phyloP scores from a whole-genome alignment of 768 basidiomycete species.

The Nevesoporus exiguus region DNA sequence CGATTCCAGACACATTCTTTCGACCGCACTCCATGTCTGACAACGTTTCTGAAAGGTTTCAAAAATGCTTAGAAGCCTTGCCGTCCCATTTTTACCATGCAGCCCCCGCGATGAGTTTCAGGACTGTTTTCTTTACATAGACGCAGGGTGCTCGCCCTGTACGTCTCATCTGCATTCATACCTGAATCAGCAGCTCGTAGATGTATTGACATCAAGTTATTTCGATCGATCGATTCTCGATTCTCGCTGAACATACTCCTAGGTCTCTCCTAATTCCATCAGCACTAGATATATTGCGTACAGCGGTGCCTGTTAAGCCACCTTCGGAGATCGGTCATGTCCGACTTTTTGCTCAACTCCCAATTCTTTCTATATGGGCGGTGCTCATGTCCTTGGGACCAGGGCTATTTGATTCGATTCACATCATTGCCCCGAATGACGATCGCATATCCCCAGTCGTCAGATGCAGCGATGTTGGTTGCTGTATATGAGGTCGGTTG shows the following conservation, averaged over 20 bases:
- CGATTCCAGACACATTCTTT: constrained; percentile 54
- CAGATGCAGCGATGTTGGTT: constrained; percentile 75
- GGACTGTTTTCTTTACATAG: no score
- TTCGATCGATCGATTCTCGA: constrained; percentile 57
- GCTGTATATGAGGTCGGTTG: constrained; percentile 72
- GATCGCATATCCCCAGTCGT: constrained; percentile 78
- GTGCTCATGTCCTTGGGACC: constrained; percentile 49
- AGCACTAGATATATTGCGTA: neutral
- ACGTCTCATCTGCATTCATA: constrained; percentile 26
- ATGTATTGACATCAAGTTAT: constrained; percentile 45
- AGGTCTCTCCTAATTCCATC: neutral
- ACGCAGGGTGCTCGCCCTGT: constrained; percentile 62
- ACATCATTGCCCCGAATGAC: constrained; percentile 60
- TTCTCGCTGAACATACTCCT: constrained; percentile 56
- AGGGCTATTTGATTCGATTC: constrained; percentile 70
- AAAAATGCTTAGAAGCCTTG: constrained; percentile 45
- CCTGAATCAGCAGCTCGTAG: constrained; percentile 30
- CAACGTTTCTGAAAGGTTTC: constrained; percentile 59
- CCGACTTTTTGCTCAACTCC: constrained; percentile 37
- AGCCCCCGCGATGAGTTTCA: constrained; percentile 83
- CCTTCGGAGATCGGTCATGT: constrained; percentile 4
- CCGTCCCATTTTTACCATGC: constrained; percentile 40
- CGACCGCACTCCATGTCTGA: constrained; percentile 85
- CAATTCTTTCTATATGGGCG: constrained; percentile 57
- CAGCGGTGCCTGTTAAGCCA: neutral